Percentiles rank a stretch among this genome's conserved stretches.
Evolutionary conservation across 176 grass and related monocot genomes (phyloP).

Genomic region (Eleusine coracana): DNA sequence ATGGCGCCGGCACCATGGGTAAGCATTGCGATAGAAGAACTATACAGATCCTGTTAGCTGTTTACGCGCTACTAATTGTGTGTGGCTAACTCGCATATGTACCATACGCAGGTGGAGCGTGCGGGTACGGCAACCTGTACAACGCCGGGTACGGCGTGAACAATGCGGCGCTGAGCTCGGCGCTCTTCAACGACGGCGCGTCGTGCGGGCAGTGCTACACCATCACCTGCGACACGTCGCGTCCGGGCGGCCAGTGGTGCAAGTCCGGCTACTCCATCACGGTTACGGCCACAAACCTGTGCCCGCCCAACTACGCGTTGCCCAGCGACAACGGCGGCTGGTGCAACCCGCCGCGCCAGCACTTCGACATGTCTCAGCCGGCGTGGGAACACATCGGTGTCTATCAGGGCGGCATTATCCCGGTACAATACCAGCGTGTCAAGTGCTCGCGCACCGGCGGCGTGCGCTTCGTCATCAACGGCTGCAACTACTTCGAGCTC

Average conservation of each 20-base stretch:
- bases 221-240: slow-evolving; percentile 34
- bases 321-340: slow-evolving; percentile 53
- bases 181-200: slow-evolving; percentile 55
- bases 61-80: neutral
- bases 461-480: slow-evolving; percentile 42
- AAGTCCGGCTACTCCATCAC: slow-evolving; percentile 22
- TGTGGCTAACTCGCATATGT: neutral
- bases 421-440: slow-evolving; percentile 53
- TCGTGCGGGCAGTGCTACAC: slow-evolving; percentile 63
- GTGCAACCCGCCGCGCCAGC: slow-evolving; percentile 53
- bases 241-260: slow-evolving; percentile 6
- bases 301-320: slow-evolving; percentile 46
- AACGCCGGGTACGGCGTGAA: slow-evolving; percentile 46
- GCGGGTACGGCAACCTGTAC: slow-evolving; percentile 40
- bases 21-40: neutral
- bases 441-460: slow-evolving; percentile 50
- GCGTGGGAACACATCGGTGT: slow-evolving; percentile 48
- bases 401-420: slow-evolving; percentile 46
- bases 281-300: slow-evolving; percentile 50
- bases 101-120: too few relatives aligned
- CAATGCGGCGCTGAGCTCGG: slow-evolving; percentile 53
- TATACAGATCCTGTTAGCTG: neutral
- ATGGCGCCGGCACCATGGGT: slow-evolving; percentile 59
- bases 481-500: slow-evolving; percentile 53
- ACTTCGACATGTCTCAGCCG: slow-evolving; percentile 81